Base-by-base conservation (phyloP, 2,329 filamentous ascomycete species). In the Cytospora chrysosperma region DNA sequence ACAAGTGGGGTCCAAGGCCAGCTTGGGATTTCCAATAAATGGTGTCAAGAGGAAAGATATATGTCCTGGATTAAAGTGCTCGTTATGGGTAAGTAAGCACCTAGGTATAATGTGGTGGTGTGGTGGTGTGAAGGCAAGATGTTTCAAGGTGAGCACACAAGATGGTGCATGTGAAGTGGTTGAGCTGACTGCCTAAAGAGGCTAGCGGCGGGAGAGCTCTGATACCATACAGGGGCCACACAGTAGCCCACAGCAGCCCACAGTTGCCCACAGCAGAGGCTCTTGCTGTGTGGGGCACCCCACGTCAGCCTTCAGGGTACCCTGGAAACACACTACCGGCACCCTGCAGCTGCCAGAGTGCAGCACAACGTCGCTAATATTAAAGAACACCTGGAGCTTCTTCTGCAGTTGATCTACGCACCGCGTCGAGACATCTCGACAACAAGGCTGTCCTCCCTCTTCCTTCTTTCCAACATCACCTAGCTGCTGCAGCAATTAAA, bases 381-480 rank as follows among this genome's bases (percentile, higher is more conserved):
- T n/a, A 65, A 65, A 61, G 64, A 64, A 65, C 59, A 63, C 47
- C 64, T 65, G 64, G 51, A 63, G 61, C 53, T 60, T 63, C 53
- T 60, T 63, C 61, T 53, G 24, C 49, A 54, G 34, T n/a, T 19
- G 19, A 21, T 21, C 13, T 47, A 47, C n/a, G n/a, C 13, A 24
- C 43, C 55, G 49, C 28, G 28, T 30, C 34, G 40, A 30, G n/a
- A 43, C 50, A 51, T 43, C 27, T 60, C 37, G 13, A 50, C 40
- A 34, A 54, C 28, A 27, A 27, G 21, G 7, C 10, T 15, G 17
- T 47, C 50, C 19, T 24, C 34, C 37, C n/a, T 21, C 15, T 49
- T 55, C 15, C 2, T 19, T 32, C 28, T 12, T 37, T 21, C 8
- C 2, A 5, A 61, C 21, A 27, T 17, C 15, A 27, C n/a, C n/a